Conservation (phyloP, 176 grass and related monocot species). For the Tuctoria greenei region DNA sequence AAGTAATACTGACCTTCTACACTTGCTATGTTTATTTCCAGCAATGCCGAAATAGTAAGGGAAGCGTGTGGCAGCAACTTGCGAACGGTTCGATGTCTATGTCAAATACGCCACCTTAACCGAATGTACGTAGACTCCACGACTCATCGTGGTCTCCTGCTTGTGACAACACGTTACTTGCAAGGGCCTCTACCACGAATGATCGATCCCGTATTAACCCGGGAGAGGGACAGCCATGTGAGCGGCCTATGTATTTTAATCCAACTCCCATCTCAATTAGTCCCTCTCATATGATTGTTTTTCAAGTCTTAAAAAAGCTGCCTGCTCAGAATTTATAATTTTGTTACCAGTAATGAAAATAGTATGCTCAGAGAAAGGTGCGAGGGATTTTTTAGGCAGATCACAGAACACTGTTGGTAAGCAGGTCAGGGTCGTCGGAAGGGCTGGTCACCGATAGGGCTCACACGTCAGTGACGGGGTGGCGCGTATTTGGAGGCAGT, state of each 20-base stretch:
- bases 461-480: conserved; percentile 1
- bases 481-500: conserved; percentile 28
- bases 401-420: background rate
- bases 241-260: conserved; percentile 31
- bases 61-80: background rate
- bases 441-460: background rate
- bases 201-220: background rate
- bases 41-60: background rate
- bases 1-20: background rate
- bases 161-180: conserved; percentile 38
- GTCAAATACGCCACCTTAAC: conserved; percentile 43
- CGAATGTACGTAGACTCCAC: conserved; percentile 43
- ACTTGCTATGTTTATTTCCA: background rate
- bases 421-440: conserved; percentile 6
- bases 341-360: background rate
- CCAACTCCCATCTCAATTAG: conserved; percentile 37
- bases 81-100: conserved; percentile 19
- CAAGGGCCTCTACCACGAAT: conserved; percentile 23
- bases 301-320: conserved; percentile 25
- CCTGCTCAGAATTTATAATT: background rate
- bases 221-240: conserved; percentile 51
- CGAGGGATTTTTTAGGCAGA: background rate
- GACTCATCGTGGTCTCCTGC: background rate
- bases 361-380: background rate
- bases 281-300: conserved; percentile 44